Evolutionary conservation across 805 yeast genomes (phyloP), one percentile per base, ranked within the genome.

Genomic region (Wickerhamomyces alni): DNA sequence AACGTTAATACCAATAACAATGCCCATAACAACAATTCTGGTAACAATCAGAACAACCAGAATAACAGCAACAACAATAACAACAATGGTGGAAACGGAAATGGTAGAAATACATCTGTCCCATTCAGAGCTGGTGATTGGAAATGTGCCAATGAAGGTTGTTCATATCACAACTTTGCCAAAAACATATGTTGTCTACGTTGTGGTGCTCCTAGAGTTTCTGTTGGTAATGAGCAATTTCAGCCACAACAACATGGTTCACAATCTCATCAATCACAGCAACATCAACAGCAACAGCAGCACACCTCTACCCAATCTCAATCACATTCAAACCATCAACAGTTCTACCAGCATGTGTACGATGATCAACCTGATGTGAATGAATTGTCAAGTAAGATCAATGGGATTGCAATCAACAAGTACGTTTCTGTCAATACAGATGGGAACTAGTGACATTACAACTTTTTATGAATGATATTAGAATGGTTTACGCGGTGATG

Each of bases 81-180:
- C 34, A 48, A 48, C 35, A 50, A 47, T 35, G 45, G 45, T 37
- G 42, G 38, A 39, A 31, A 28, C 28, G 16, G 33, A 15, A 39
- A 40, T 17, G 28, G 28, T 11, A 47, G 66, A 32, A 63, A 63
- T 38, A 72, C 69, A 5, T 67, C 77, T 51, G 94, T 89, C n/a
- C 96, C 96, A 24, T 89, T 89, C 63, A 74, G 97, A 52, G 96
- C 96, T 3, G 96, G 96, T 38, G 97, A 88, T 63, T 89, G 96
- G 96, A 88, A 87, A 61, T 89, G 96, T 66, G 69, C 75, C 21
- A 78, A 75, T 46, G 89, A 82, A 40, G 68, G 75, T 19, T 89
- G 96, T 59, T 72, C 79, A 26, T 89, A 89, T 60, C 96, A 88
- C 61, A 88, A 88, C 60, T 88, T 88, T 69, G 96, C 96, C 3